Evolutionary conservation across 805 yeast species (phyloP), one percentile per base, ranked within the genome.

Genomic region (Yamadazyma sp.): DNA sequence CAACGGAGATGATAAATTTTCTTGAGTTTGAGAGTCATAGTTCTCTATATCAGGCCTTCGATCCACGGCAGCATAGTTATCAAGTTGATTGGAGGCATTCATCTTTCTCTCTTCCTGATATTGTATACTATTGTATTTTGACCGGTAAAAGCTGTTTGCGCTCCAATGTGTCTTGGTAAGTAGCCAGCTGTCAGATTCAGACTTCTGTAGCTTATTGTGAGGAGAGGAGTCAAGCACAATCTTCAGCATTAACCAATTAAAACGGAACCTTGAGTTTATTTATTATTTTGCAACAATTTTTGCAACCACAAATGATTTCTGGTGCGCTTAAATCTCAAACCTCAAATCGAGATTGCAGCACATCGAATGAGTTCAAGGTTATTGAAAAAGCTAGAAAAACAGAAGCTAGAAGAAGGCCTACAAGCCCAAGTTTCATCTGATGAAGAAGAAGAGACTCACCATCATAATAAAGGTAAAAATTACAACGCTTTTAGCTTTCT

Each of bases 281-380:
- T n/a, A 12, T 27, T 12, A 7, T 12, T 29, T 29, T 12, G 7
- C 5, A 19, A 6, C 12, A n/a, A 6, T 27, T 27, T 45, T 47
- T 45, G 51, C 51, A 47, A 33, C 51, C 51, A 43, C 45, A 44
- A 43, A 36, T 17, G 21, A 9, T 7, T n/a, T n/a, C n/a, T n/a
- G n/a, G n/a, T n/a, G n/a, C n/a, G n/a, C n/a, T n/a, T n/a, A n/a
- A n/a, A n/a, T n/a, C n/a, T n/a, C n/a, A n/a, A 26, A 4, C 11
- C 12, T 17, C 9, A 19, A 34, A 16, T 14, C n/a, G 30, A 7
- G 12, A 8, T n/a, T 7, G 7, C 7, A 15, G 15, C 10, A 15
- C 17, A 7, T 16, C 7, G 7, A 9, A 74, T 75, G 80, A 72
- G 78, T 55, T 68, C 75, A 2, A 62, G 79, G 45, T 75, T 74